Percentiles rank a stretch among this genome's conserved stretches.
These are phyloP conservation scores for Exophiala mesophila DNA, from an alignment of 2,329 filamentous ascomycete genomes.

Conservation along the genomic window DNA sequence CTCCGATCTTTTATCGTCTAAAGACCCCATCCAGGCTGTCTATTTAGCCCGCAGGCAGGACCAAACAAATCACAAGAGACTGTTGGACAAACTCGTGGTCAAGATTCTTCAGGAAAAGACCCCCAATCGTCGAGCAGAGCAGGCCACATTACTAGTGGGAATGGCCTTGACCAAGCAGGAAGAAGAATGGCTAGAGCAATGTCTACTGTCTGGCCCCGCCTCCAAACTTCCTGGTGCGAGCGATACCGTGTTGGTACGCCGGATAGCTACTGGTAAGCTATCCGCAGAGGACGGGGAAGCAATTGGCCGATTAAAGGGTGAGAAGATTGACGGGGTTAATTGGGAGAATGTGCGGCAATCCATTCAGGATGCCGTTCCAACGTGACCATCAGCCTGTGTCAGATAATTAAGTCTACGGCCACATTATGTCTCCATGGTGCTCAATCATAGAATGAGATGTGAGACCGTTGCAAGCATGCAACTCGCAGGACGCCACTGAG, in stretches of 20 bases:
- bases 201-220: slow-evolving; percentile 60
- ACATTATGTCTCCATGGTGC: no score
- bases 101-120: slow-evolving; percentile 48
- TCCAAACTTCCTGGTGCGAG: slow-evolving; percentile 60
- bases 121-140: slow-evolving; percentile 44
- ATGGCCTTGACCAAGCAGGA: slow-evolving; percentile 67
- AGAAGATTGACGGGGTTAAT: slow-evolving; percentile 46
- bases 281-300: slow-evolving; percentile 33
- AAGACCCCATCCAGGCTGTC: slow-evolving; percentile 67
- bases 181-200: slow-evolving; percentile 69
- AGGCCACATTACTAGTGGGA: slow-evolving; percentile 65
- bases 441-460: no score
- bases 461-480: no score
- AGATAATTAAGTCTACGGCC: no score
- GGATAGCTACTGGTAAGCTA: slow-evolving; percentile 60
- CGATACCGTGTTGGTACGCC: slow-evolving; percentile 70
- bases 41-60: slow-evolving; percentile 65
- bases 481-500: no score
- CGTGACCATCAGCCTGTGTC: slow-evolving; percentile 5
- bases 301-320: slow-evolving; percentile 35
- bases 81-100: slow-evolving; percentile 63
- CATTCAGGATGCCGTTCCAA: slow-evolving; percentile 12
- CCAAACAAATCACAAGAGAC: slow-evolving; percentile 54
- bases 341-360: slow-evolving; percentile 44
- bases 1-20: slow-evolving; percentile 62